Percentiles rank a stretch among this genome's conserved stretches.
Conservation (phyloP, 345 rosid species). For the Citrus trifoliata region DNA sequence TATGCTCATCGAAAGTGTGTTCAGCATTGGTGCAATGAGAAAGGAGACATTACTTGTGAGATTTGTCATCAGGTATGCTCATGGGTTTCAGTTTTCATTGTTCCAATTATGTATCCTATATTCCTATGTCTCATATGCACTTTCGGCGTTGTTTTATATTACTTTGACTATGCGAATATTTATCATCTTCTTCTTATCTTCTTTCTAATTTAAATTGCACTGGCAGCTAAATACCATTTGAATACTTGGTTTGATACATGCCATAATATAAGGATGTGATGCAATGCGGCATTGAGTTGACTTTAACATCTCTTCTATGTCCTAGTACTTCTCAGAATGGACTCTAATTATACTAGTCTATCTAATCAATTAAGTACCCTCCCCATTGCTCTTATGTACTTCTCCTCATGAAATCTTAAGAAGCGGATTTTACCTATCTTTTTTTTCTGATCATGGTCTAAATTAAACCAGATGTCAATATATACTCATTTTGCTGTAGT, state of each 20-base stretch:
- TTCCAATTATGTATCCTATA: background rate
- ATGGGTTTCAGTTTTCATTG: background rate
- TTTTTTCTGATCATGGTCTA: background rate
- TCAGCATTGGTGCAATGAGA: constrained; percentile 97
- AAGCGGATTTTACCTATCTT: background rate
- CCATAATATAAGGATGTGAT: background rate
- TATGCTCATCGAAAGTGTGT: constrained; percentile 91
- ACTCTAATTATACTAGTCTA: background rate
- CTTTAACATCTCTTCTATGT: background rate
- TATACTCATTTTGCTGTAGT: background rate
- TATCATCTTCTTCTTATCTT: background rate
- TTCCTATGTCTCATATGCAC: background rate
- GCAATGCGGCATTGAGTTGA: background rate
- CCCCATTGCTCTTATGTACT: background rate
- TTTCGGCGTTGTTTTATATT: background rate
- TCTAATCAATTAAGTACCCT: background rate
- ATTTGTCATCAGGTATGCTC: constrained; percentile 83
- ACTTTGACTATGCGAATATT: background rate
- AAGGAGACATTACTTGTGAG: constrained; percentile 85
- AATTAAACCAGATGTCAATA: background rate
- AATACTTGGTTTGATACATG: background rate
- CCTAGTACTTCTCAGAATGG: background rate
- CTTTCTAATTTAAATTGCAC: background rate
- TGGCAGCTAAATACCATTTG: background rate
- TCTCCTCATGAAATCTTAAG: background rate